A percentile compares a stretch with the other conserved stretches of the same genome.
Evolutionary conservation across 2,329 filamentous ascomycete genomes (phyloP).

Genomic region (Tolypocladium amazonense): DNA sequence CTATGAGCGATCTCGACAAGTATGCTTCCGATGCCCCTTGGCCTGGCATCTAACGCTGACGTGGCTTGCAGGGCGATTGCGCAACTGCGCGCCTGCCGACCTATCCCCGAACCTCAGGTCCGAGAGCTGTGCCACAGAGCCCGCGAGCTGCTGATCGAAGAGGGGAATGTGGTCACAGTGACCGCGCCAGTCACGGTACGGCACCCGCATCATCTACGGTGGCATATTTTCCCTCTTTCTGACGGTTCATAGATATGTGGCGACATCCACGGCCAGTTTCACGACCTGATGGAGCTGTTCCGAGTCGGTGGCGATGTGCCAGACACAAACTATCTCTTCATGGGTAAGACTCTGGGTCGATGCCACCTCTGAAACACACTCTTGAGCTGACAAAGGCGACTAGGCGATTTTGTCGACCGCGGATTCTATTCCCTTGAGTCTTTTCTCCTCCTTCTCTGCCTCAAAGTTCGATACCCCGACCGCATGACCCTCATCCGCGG

Average conservation of each 20-base stretch:
- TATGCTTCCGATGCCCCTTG: constrained; percentile 28
- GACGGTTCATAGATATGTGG: constrained; percentile 64
- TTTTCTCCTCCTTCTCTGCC: constrained; percentile 85
- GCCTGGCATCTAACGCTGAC: constrained; percentile 1
- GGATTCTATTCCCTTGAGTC: constrained; percentile 98
- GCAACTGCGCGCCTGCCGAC: constrained; percentile 88
- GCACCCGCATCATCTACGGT: neutral
- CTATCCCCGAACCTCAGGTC: constrained; percentile 91
- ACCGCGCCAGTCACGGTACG: constrained; percentile 85
- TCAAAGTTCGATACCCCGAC: constrained; percentile 95
- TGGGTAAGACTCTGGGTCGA: constrained; percentile 50
- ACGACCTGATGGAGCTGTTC: constrained; percentile 95
- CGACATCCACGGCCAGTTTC: constrained; percentile 94
- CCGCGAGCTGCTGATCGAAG: constrained; percentile 89
- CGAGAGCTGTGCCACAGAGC: constrained; percentile 97
- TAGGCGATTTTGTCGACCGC: constrained; percentile 92
- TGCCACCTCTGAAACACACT: neutral
- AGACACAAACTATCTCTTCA: constrained; percentile 94
- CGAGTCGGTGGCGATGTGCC: constrained; percentile 87
- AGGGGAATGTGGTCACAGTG: constrained; percentile 93
- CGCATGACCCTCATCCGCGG: constrained; percentile 93
- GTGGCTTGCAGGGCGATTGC: constrained; percentile 64
- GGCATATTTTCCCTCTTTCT: neutral
- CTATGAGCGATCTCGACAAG: constrained; percentile 93
- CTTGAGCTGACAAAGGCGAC: neutral